A percentile compares a stretch with the other conserved stretches of the same genome.
Evolutionary conservation across 2,329 filamentous ascomycete genomes (phyloP).

Genomic region (Simplicillium sp.): DNA sequence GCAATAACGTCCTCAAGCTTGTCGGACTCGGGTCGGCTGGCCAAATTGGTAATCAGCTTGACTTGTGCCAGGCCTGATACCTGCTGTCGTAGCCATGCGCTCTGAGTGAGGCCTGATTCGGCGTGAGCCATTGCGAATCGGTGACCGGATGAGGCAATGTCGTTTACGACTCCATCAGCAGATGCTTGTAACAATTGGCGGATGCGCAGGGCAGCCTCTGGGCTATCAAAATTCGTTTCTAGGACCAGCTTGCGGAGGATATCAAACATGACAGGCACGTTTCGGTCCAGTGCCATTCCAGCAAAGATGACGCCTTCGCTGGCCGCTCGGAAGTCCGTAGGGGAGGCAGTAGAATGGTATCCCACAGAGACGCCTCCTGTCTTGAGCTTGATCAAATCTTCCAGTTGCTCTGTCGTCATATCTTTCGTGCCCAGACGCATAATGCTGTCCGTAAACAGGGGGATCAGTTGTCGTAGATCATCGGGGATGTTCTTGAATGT

Average conservation of each 20-base stretch:
- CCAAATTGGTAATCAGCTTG: slow-evolving; percentile 71
- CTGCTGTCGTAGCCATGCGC: slow-evolving; percentile 69
- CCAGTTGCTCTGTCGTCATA: slow-evolving; percentile 86
- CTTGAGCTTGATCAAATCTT: slow-evolving; percentile 92
- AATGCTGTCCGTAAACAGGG: slow-evolving; percentile 83
- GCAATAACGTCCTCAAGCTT: slow-evolving; percentile 65
- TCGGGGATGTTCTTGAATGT: slow-evolving; percentile 69
- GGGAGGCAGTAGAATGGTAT: slow-evolving; percentile 74
- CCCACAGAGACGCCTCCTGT: slow-evolving; percentile 83
- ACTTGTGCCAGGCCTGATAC: slow-evolving; percentile 87
- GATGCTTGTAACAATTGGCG: slow-evolving; percentile 78
- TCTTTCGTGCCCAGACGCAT: slow-evolving; percentile 87
- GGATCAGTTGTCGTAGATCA: slow-evolving; percentile 74
- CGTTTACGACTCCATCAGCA: slow-evolving; percentile 82
- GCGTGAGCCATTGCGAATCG: slow-evolving; percentile 77
- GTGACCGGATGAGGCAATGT: slow-evolving; percentile 85
- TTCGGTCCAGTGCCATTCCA: slow-evolving; percentile 81
- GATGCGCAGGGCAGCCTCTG: slow-evolving; percentile 72
- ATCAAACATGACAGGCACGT: slow-evolving; percentile 85
- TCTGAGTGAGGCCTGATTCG: slow-evolving; percentile 65
- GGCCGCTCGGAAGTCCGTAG: slow-evolving; percentile 58
- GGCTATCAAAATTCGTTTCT: slow-evolving; percentile 83
- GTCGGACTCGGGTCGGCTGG: slow-evolving; percentile 60
- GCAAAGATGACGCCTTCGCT: slow-evolving; percentile 77
- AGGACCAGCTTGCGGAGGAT: slow-evolving; percentile 70